Percentiles rank a stretch among this genome's conserved stretches.
Evolutionary conservation across 2,329 filamentous ascomycete genomes (phyloP).

Genomic region (Polychaeton citri): DNA sequence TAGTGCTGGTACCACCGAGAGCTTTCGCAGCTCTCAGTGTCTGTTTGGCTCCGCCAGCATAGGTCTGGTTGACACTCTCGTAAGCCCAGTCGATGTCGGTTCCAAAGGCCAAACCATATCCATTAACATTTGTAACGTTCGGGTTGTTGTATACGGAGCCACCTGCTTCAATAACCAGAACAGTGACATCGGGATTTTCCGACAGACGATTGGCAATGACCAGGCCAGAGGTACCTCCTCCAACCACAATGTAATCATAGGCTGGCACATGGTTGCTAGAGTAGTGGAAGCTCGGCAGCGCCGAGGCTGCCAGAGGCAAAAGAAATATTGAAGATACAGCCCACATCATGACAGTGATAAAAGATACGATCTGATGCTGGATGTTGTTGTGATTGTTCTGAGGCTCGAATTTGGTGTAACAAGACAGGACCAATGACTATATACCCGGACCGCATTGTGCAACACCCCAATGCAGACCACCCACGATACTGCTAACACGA

Average conservation of each 20-base stretch:
- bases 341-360: neutral
- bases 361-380: neutral
- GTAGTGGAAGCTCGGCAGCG: neutral
- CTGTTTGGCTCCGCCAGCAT: slow-evolving; percentile 7
- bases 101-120: slow-evolving; percentile 6
- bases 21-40: slow-evolving; percentile 21
- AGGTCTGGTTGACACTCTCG: slow-evolving; percentile 5
- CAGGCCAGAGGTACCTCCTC: slow-evolving; percentile 20
- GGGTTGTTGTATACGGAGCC: slow-evolving; percentile 9
- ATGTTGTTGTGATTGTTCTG: neutral
- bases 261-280: neutral
- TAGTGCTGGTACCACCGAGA: slow-evolving; percentile 25
- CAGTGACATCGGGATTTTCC: slow-evolving; percentile 17
- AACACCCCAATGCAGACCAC: neutral
- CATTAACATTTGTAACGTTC: slow-evolving; percentile 10
- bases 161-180: slow-evolving; percentile 22
- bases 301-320: neutral
- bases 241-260: slow-evolving; percentile 17
- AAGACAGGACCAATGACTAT: neutral
- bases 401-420: slow-evolving; percentile 6
- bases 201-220: slow-evolving; percentile 17
- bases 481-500: neutral
- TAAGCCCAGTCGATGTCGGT: slow-evolving; percentile 13
- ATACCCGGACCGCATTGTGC: neutral
- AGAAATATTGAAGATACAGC: neutral